Conservation (phyloP, 495 filamentous ascomycete genomes). For the Immersiella caudata region DNA sequence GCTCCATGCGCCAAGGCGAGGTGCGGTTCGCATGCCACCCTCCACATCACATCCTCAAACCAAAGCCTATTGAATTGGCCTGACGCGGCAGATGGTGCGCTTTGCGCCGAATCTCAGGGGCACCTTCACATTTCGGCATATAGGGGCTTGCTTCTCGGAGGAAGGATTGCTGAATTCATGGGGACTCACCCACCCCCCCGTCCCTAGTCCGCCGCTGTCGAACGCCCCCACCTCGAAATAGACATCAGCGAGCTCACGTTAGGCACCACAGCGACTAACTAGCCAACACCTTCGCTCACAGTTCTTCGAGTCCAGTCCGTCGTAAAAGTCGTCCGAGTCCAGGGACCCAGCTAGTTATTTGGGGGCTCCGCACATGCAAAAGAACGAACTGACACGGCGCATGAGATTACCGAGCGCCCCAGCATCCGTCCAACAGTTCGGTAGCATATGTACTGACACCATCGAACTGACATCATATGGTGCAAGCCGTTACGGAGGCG, state of each 20-base stretch:
- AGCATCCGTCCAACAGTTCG: too few relatives aligned
- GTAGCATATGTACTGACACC: too few relatives aligned
- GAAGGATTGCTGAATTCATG: not conserved
- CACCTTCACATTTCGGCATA: slow-evolving; percentile 1
- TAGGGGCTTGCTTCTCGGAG: not conserved
- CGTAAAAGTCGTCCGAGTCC: not conserved
- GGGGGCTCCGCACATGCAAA: too few relatives aligned
- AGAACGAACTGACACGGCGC: too few relatives aligned
- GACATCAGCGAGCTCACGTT: not conserved
- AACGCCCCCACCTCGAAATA: slow-evolving; percentile 4
- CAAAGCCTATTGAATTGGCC: not conserved
- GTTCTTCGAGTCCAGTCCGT: too few relatives aligned
- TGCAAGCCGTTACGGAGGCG: too few relatives aligned
- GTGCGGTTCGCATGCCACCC: not conserved
- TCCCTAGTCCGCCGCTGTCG: not conserved
- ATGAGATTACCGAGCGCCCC: too few relatives aligned
- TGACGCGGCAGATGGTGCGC: not conserved
- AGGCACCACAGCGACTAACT: not conserved
- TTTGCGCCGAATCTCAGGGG: not conserved
- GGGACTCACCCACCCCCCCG: not conserved
- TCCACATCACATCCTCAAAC: not conserved
- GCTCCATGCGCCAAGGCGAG: not conserved
- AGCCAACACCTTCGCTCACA: too few relatives aligned
- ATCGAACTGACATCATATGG: too few relatives aligned
- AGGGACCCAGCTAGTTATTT: not conserved